phyloP scores from a whole-genome alignment of 176 grass and related monocot species.

The Canna indica region DNA sequence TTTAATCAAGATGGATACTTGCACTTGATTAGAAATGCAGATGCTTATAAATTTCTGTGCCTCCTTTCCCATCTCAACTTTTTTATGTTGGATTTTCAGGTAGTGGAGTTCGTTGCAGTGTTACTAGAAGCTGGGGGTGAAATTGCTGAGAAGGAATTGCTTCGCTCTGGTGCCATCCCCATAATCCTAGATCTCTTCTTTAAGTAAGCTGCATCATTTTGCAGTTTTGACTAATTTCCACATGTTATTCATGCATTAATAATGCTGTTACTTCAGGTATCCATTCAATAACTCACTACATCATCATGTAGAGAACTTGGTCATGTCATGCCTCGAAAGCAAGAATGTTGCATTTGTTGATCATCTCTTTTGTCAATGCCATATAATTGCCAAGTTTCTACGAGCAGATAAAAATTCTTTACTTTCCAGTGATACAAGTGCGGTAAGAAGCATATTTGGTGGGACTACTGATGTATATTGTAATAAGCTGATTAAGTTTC shows the following conservation, averaged over 20 bases:
- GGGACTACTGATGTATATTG: constrained; percentile 3
- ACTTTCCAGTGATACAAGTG: constrained; percentile 13
- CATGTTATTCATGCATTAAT: background rate
- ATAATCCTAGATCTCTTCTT: constrained; percentile 25
- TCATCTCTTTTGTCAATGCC: constrained; percentile 19
- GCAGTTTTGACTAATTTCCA: background rate
- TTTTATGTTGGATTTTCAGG: constrained; percentile 9
- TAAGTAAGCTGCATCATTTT: constrained; percentile 15
- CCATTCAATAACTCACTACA: constrained; percentile 25
- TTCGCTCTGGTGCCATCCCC: constrained; percentile 12
- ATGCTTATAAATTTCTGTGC: background rate
- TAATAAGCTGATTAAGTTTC: background rate
- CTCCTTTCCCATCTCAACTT: background rate
- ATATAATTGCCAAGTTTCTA: constrained; percentile 21
- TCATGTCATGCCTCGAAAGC: constrained; percentile 9
- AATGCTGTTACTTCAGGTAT: constrained; percentile 4
- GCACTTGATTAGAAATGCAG: background rate
- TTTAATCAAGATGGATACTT: background rate
- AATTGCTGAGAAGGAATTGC: constrained; percentile 12
- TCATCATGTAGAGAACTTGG: constrained; percentile 25
- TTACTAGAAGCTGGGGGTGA: constrained; percentile 20
- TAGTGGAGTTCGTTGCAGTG: constrained; percentile 20
- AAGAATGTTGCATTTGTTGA: constrained; percentile 18
- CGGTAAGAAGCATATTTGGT: constrained; percentile 1
- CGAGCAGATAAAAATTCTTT: constrained; percentile 20